phyloP scores from a whole-genome alignment of 2,329 filamentous ascomycete species.

The Herpomyces periplanetae region DNA sequence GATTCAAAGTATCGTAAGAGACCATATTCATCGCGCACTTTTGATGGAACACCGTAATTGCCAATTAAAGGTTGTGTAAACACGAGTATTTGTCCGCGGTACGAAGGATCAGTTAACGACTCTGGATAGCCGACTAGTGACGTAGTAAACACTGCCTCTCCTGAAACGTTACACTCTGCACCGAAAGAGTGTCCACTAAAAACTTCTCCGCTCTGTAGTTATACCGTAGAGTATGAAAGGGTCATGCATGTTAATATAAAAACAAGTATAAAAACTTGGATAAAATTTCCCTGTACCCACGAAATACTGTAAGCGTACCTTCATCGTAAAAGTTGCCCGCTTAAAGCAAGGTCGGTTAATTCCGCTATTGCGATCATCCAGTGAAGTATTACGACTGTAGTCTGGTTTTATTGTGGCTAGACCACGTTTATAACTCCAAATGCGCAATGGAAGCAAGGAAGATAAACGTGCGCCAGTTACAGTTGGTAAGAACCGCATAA shows the following conservation, averaged over 20 bases:
- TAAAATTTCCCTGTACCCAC: constrained; percentile 1
- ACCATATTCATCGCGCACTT: constrained; percentile 36
- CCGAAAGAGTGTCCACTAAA: constrained; percentile 91
- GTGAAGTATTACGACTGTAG: too few relatives aligned
- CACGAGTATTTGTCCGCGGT: constrained; percentile 65
- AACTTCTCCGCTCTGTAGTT: constrained; percentile 40
- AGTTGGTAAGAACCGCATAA: too few relatives aligned
- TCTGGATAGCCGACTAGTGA: constrained; percentile 92
- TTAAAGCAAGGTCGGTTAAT: constrained; percentile 28
- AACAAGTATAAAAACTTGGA: background rate
- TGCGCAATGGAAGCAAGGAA: too few relatives aligned
- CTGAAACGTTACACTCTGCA: constrained; percentile 78
- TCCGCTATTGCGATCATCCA: too few relatives aligned
- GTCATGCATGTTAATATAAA: background rate
- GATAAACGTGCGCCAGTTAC: too few relatives aligned
- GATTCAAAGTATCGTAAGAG: constrained; percentile 94
- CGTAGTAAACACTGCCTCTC: constrained; percentile 93
- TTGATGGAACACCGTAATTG: constrained; percentile 86
- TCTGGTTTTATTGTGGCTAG: too few relatives aligned
- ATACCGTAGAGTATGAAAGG: constrained; percentile 5
- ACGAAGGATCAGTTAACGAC: constrained; percentile 28
- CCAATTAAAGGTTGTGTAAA: constrained; percentile 93
- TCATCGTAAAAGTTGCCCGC: constrained; percentile 73
- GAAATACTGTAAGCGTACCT: constrained; percentile 14
- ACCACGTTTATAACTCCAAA: too few relatives aligned